Evolutionary conservation across 495 filamentous ascomycete genomes (phyloP), one percentile per base, ranked within the genome.

Genomic region (Penicillium verhagenii): DNA sequence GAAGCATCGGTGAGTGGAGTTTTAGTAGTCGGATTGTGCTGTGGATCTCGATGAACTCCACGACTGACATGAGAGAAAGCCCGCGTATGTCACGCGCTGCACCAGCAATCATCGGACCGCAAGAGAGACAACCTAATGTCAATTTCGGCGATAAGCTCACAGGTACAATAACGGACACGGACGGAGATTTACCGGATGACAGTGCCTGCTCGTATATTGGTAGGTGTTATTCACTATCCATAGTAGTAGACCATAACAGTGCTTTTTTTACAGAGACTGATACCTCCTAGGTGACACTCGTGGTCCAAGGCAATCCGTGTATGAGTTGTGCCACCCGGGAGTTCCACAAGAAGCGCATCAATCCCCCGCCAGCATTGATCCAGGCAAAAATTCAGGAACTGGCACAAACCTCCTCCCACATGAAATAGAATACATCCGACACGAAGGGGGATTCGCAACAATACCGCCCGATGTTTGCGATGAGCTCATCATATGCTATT

Each of bases 281-380:
- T 33, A 29, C 33, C 19, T 23, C 13, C 11, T 14, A 50, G 47
- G 47, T 2, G 47, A 50, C 16, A 50, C 28, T 8, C 47, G 47
- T 26, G 47, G 47, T 25, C 47, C 47, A 50, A 50, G 47, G 31
- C 47, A 50, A 16, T 50, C 47, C 5, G 47, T 50, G 9, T 50
- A 50, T 38, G 47, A 50, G 6, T 37, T 50, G 18, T 50, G 47
- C 29, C 47, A 50, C n/a, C 47, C 47, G 14, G 29, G 47, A 3
- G 47, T 50, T 16, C 47, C 47, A 16, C 47, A 50, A 16, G 47
- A 50, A 5, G 47, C 47, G 8, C 18, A 50, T 38, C 20, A 33
- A 50, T 50, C 47, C 14, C 47, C 47, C 14, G 20, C 20, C 13
- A 37, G 6, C 47, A 16, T 38, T 20, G 7, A 29, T 24, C 29